Evolutionary conservation across 192 early-diverging fungal genomes (phyloP).

Genomic region (Coemansia sp.): DNA sequence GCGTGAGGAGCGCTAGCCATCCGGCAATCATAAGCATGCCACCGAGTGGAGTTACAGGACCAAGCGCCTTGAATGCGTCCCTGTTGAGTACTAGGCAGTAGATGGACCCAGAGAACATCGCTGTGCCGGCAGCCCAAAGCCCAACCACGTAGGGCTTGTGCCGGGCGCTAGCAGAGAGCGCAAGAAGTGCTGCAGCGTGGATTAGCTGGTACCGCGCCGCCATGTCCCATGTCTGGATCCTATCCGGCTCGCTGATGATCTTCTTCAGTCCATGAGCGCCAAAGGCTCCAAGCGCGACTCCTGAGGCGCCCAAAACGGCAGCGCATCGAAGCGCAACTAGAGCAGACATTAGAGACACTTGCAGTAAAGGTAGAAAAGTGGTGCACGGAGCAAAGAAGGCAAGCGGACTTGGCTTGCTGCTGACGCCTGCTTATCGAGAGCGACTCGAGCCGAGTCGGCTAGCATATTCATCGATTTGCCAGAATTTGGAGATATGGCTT

Average conservation of each 20-base stretch:
- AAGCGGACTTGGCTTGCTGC: too few relatives aligned
- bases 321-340: constrained; percentile 32
- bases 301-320: constrained; percentile 48
- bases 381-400: too few relatives aligned
- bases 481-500: too few relatives aligned
- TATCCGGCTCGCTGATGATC: constrained; percentile 30
- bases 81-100: constrained; percentile 52
- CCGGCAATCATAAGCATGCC: constrained; percentile 44
- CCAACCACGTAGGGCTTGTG: constrained; percentile 23
- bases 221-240: constrained; percentile 36
- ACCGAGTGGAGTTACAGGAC: constrained; percentile 46
- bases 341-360: constrained; percentile 24
- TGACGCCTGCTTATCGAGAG: background rate
- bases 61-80: constrained; percentile 27
- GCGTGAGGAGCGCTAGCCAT: constrained; percentile 42
- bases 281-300: constrained; percentile 58
- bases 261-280: constrained; percentile 56
- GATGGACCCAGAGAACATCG: constrained; percentile 56
- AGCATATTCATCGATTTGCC: background rate
- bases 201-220: constrained; percentile 57
- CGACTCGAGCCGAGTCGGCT: background rate
- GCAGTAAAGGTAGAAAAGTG: background rate
- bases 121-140: constrained; percentile 51
- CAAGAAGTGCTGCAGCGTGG: constrained; percentile 54
- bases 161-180: constrained; percentile 23